Conservation (phyloP, 768 basidiomycete genomes). For the Hortiboletus flavorubellus region DNA sequence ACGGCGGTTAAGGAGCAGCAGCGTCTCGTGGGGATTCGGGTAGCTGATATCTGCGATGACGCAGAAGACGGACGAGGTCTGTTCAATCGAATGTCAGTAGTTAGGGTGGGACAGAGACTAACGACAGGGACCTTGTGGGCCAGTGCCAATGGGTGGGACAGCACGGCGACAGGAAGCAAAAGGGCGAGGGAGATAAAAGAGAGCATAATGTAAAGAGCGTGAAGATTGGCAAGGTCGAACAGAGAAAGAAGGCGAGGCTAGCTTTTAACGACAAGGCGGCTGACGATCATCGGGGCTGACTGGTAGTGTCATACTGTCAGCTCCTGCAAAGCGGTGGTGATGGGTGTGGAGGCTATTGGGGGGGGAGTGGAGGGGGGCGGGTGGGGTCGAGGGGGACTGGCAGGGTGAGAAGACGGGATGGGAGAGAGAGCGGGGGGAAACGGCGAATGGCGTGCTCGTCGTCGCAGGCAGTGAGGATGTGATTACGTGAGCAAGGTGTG, state of each 20-base stretch:
- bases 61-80: conserved; percentile 18
- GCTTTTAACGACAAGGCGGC: conserved; percentile 9
- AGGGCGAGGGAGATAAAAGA: conserved; percentile 16
- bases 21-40: conserved; percentile 19
- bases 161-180: conserved; percentile 15
- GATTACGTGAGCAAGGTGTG: conserved; percentile 17
- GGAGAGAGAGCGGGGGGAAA: background rate
- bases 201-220: conserved; percentile 23
- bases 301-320: background rate
- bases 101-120: too few species aligned
- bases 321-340: background rate
- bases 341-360: background rate
- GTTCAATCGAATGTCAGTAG: background rate
- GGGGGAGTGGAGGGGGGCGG: background rate
- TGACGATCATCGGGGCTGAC: conserved; percentile 14
- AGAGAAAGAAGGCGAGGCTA: background rate
- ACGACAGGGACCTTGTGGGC: conserved; percentile 6
- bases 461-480: conserved; percentile 19
- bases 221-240: background rate
- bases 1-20: conserved; percentile 23
- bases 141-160: conserved; percentile 19
- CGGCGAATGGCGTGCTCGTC: conserved; percentile 15
- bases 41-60: conserved; percentile 29
- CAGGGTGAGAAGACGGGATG: background rate
- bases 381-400: background rate